phyloP scores from a whole-genome alignment of 106 monocot genomes.

The Narthecium ossifragum region DNA sequence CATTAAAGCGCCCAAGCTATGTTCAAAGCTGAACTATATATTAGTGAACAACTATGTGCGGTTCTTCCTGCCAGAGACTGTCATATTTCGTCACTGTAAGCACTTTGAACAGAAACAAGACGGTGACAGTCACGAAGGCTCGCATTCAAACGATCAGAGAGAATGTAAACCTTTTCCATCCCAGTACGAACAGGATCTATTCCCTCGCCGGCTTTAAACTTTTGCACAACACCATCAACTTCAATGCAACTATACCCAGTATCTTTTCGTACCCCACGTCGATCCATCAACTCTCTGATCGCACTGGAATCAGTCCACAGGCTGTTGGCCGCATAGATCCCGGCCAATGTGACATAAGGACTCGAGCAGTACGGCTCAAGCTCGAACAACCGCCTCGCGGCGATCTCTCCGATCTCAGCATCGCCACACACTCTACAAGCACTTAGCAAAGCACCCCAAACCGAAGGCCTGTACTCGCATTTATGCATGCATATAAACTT shows the following conservation, averaged over 20 bases:
- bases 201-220: conserved; percentile 23
- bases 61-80: too few species aligned
- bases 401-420: conserved; percentile 28
- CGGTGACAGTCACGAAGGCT: too few species aligned
- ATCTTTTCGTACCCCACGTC: conserved; percentile 17
- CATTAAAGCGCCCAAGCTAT: too few species aligned
- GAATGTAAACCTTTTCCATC: too few species aligned
- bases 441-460: conserved; percentile 38
- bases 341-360: conserved; percentile 30
- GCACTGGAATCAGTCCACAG: conserved; percentile 19
- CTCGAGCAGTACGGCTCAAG: conserved; percentile 32
- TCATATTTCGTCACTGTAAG: too few species aligned
- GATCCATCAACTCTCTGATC: conserved; percentile 32
- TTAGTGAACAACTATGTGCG: too few species aligned
- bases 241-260: conserved; percentile 48
- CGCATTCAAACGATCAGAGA: too few species aligned
- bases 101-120: too few species aligned
- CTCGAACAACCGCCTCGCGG: conserved; percentile 27
- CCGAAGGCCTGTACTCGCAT: conserved; percentile 8
- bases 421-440: conserved; percentile 26
- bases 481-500: conserved; percentile 12
- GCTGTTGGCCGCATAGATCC: conserved; percentile 15
- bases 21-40: too few species aligned
- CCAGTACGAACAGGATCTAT: too few species aligned
- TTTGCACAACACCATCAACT: conserved; percentile 18